Evolutionary conservation across 805 yeast genomes (phyloP), one percentile per base, ranked within the genome.

Genomic region (Schizosaccharomyces lindneri): DNA sequence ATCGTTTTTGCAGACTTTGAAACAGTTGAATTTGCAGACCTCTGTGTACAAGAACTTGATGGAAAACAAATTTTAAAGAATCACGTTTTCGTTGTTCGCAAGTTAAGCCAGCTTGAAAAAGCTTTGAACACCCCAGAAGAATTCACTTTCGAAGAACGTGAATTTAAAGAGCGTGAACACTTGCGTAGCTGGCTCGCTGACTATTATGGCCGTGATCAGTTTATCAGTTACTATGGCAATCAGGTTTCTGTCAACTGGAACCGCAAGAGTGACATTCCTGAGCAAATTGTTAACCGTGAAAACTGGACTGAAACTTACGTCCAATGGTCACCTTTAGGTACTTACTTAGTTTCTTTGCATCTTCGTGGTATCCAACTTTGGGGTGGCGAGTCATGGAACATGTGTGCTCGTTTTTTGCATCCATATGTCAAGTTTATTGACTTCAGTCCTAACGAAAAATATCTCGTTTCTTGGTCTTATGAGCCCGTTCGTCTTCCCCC

Each of bases 281-380:
- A 87, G 72, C 79, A 79, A 61, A 88, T 77, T 55, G 80, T 84
- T 63, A 87, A 85, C 69, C 81, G 95, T 73, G 62, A 78, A 65
- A 82, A 84, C 66, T 87, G 95, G 85, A 88, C 97, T 63, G 82
- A 87, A 63, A 83, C 87, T 64, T 88, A 83, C 67, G 85, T 87
- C 68, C 82, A 83, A 71, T 90, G 88, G 76, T 87, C 97, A 60
- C 95, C 97, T 70, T 82, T 82, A 73, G 99, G 99, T 72, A 82
- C 90, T 13, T 89, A 81, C 70, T 73, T 90, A 65, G 81, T 86
- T 67, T 83, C 97, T 0, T 78, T 88, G 67, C 97, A 90, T 73
- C 87, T 87, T 61, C 95, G 87, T 73, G 97, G 97, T 77, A 82
- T 88, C 63, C 94, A 87, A 71, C 80, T 90, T 32, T 93, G 97